phyloP scores from a whole-genome alignment of 176 grass and related monocot genomes.

The Aechmea fasciata region DNA sequence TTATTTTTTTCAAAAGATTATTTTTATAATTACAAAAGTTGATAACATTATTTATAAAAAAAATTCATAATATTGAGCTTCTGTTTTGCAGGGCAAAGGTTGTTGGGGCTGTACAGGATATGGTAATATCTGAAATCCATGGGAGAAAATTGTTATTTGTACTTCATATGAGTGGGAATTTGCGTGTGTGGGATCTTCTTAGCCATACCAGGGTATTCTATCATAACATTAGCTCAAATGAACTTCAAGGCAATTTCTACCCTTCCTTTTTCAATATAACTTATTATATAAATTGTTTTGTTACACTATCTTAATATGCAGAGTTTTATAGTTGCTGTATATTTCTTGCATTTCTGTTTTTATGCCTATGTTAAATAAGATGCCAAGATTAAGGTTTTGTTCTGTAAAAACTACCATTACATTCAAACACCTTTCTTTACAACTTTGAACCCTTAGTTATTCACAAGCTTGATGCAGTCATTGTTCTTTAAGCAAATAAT shows the following conservation, averaged over 20 bases:
- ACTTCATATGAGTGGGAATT: constrained; percentile 68
- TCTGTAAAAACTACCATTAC: too few species aligned
- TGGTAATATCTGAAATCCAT: constrained; percentile 50
- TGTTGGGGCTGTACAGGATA: constrained; percentile 75
- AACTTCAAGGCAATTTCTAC: constrained; percentile 49
- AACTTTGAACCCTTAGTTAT: too few species aligned
- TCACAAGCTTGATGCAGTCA: too few species aligned
- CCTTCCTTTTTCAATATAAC: constrained; percentile 12
- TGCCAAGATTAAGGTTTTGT: too few species aligned
- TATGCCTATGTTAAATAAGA: too few species aligned
- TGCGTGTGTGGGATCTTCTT: constrained; percentile 84
- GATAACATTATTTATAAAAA: too few species aligned
- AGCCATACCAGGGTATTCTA: constrained; percentile 49
- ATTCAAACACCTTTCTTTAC: too few species aligned
- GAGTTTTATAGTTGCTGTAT: too few species aligned
- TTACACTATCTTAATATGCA: neutral
- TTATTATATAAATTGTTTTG: constrained; percentile 1
- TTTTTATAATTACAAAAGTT: too few species aligned
- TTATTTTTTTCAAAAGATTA: too few species aligned
- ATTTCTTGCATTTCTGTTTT: too few species aligned
- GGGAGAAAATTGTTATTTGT: constrained; percentile 66
- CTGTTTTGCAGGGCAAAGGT: constrained; percentile 57
- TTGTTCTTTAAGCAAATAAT: neutral
- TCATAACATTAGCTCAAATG: constrained; percentile 48
- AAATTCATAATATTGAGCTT: neutral